These are phyloP conservation scores for Heritiera littoralis DNA, from an alignment of 345 rosid species.

Conservation along the genomic window DNA sequence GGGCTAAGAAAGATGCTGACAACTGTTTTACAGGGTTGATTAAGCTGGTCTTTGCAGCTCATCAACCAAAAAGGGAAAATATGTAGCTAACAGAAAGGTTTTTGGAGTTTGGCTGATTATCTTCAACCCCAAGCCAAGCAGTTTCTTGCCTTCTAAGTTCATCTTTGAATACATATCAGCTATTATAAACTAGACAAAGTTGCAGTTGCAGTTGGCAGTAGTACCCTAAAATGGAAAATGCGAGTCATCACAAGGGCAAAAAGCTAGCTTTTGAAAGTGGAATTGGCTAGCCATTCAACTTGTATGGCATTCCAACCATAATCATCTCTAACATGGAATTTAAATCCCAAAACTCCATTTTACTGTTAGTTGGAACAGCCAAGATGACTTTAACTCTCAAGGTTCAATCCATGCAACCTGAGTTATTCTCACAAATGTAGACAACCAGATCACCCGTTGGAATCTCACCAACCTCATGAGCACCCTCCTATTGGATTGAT, in stretches of 20 bases:
- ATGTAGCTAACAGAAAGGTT: neutral
- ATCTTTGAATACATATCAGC: neutral
- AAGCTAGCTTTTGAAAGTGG: constrained; percentile 4
- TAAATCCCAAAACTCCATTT: neutral
- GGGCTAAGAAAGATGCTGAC: neutral
- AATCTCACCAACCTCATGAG: constrained; percentile 19
- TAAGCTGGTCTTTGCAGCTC: neutral
- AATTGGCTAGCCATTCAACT: neutral
- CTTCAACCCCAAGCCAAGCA: constrained; percentile 9
- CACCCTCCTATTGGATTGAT: neutral
- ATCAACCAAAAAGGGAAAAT: neutral
- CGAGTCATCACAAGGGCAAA: neutral
- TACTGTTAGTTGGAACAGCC: constrained; percentile 19
- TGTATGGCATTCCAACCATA: neutral
- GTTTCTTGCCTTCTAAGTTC: constrained; percentile 41
- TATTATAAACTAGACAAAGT: neutral
- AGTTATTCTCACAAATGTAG: neutral
- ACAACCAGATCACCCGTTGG: neutral
- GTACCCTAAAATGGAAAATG: neutral
- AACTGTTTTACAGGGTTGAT: neutral
- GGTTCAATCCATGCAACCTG: neutral
- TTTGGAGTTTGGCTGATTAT: neutral
- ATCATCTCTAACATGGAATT: constrained; percentile 20
- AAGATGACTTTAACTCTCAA: constrained; percentile 1
- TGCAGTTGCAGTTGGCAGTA: neutral